Percentiles rank a stretch among this genome's conserved stretches.
phyloP scores from a whole-genome alignment of 441 rosid species.

The Biscutella laevigata region DNA sequence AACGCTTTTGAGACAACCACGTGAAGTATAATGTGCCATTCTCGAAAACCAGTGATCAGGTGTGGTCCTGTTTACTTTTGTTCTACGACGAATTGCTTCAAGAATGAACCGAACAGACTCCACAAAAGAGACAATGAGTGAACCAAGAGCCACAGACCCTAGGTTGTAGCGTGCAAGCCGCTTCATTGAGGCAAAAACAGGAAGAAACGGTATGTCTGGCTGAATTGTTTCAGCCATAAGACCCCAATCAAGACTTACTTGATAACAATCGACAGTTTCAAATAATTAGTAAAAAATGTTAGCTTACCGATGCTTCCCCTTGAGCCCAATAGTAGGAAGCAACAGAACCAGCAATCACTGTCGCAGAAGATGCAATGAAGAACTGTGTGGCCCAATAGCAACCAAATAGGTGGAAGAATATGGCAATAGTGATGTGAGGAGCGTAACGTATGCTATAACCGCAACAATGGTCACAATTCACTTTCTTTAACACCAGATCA shows the following conservation, averaged over 20 bases:
- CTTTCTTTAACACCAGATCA: slow-evolving; percentile 62
- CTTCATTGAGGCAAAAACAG: slow-evolving; percentile 92
- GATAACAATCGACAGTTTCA: background rate
- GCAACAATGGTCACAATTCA: slow-evolving; percentile 87
- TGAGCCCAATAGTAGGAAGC: slow-evolving; percentile 95
- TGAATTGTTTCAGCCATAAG: slow-evolving; percentile 34
- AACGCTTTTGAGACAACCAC: slow-evolving; percentile 46
- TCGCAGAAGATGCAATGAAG: slow-evolving; percentile 70
- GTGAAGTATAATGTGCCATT: slow-evolving; percentile 46
- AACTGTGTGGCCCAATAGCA: slow-evolving; percentile 96
- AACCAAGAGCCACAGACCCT: slow-evolving; percentile 94
- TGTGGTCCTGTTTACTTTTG: slow-evolving; percentile 45
- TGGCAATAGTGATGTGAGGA: slow-evolving; percentile 81
- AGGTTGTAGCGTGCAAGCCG: slow-evolving; percentile 74
- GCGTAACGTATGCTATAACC: slow-evolving; percentile 81
- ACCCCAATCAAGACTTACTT: background rate
- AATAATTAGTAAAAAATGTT: background rate
- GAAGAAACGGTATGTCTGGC: slow-evolving; percentile 86
- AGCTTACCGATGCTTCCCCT: slow-evolving; percentile 74
- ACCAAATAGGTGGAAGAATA: slow-evolving; percentile 88
- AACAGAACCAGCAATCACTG: slow-evolving; percentile 89
- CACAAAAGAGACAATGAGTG: slow-evolving; percentile 76
- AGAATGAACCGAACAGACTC: slow-evolving; percentile 89
- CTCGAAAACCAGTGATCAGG: slow-evolving; percentile 66
- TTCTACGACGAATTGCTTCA: slow-evolving; percentile 67